Conservation (phyloP, 257 asterid species). For the Solanum phureja region DNA sequence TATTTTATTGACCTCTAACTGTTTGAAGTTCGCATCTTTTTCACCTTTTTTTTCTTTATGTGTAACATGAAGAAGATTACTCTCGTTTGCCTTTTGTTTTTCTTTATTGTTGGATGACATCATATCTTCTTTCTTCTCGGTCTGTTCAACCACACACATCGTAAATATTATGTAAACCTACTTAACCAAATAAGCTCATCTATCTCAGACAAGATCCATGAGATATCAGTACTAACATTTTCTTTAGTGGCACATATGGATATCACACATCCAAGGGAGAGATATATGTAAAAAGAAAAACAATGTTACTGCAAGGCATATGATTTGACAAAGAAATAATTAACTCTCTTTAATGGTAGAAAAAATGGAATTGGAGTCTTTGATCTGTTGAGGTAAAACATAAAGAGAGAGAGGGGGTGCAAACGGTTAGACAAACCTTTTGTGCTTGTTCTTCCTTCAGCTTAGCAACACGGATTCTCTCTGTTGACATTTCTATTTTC, state of each 20-base stretch:
- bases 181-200: background rate
- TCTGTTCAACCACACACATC: background rate
- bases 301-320: background rate
- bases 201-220: background rate
- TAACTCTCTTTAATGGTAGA: background rate
- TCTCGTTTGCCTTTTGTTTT: background rate
- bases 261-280: background rate
- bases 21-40: no score
- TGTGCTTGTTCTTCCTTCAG: slow-evolving; percentile 73
- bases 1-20: no score
- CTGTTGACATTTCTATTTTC: slow-evolving; percentile 83
- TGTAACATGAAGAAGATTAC: background rate
- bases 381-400: background rate
- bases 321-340: background rate
- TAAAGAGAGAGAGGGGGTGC: background rate
- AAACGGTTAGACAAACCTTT: slow-evolving; percentile 32
- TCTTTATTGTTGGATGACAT: background rate
- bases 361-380: background rate
- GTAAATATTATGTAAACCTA: background rate
- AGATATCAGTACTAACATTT: background rate
- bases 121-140: background rate
- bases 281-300: background rate
- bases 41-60: background rate
- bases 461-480: slow-evolving; percentile 63
- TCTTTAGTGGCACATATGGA: background rate